phyloP scores from a whole-genome alignment of 2,329 filamentous ascomycete species.

The Colletotrichum sp. region DNA sequence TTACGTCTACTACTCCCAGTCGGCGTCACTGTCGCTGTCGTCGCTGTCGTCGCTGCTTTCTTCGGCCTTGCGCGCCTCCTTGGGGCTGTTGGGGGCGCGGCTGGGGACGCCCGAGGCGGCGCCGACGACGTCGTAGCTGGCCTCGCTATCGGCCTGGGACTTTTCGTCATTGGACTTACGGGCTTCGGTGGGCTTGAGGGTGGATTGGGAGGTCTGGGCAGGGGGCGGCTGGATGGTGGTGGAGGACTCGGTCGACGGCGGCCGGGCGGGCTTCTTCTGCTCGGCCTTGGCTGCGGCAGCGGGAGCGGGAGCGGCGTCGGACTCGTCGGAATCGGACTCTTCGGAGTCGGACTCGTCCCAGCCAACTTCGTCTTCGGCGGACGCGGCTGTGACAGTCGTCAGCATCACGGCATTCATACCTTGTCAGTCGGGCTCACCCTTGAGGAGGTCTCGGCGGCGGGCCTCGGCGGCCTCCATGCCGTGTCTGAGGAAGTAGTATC shows the following conservation, averaged over 20 bases:
- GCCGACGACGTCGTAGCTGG: conserved; percentile 93
- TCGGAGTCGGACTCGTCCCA: conserved; percentile 62
- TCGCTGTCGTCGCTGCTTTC: conserved; percentile 73
- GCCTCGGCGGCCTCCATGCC: conserved; percentile 94
- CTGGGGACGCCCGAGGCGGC: conserved; percentile 78
- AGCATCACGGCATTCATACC: conserved; percentile 4
- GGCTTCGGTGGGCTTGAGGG: conserved; percentile 68
- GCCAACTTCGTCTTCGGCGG: conserved; percentile 72
- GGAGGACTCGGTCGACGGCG: conserved; percentile 60
- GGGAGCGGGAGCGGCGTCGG: conserved; percentile 26
- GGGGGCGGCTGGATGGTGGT: conserved; percentile 62
- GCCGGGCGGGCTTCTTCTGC: conserved; percentile 34
- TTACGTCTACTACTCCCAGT: conserved; percentile 72
- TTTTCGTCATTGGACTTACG: conserved; percentile 87
- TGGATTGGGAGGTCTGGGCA: conserved; percentile 26
- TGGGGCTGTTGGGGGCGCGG: conserved; percentile 74
- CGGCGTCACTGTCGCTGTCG: conserved; percentile 69
- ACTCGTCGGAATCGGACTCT: conserved; percentile 34
- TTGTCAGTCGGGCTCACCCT: conserved; percentile 64
- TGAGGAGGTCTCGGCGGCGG: conserved; percentile 85
- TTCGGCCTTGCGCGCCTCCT: conserved; percentile 58
- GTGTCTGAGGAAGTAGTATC: conserved; percentile 94
- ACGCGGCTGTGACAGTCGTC: conserved; percentile 56
- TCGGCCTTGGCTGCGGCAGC: conserved; percentile 33
- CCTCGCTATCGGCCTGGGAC: conserved; percentile 90